These are phyloP conservation scores for Penicillium verhagenii DNA, from an alignment of 495 filamentous ascomycete species.

Conservation along the genomic window DNA sequence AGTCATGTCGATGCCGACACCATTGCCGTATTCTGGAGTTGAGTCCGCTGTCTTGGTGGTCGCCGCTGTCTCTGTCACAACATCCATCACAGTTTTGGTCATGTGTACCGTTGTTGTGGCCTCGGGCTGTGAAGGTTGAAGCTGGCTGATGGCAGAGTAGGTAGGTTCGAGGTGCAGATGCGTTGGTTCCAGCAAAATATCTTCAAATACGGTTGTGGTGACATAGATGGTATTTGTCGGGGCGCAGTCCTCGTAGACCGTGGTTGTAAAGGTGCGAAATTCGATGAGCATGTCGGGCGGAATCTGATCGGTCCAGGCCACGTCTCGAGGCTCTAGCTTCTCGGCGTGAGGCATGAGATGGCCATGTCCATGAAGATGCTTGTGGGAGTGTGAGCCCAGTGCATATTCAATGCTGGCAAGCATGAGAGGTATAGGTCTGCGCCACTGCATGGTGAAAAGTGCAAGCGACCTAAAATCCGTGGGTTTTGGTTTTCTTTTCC, in stretches of 20 bases:
- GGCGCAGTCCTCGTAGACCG: constrained; percentile 20
- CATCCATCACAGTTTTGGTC: constrained; percentile 11
- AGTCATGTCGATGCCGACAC: not conserved
- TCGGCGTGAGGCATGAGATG: constrained; percentile 12
- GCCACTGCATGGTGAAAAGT: constrained; percentile 22
- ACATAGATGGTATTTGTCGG: constrained; percentile 13
- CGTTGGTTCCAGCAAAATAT: not conserved
- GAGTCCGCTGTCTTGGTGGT: not conserved
- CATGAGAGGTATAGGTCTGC: constrained; percentile 20
- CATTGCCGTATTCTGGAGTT: not conserved
- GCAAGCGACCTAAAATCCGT: not conserved
- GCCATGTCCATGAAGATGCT: constrained; percentile 12
- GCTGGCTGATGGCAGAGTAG: not conserved
- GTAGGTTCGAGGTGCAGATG: not conserved
- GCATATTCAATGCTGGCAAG: constrained; percentile 19
- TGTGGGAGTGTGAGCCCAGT: constrained; percentile 23
- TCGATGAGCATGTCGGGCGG: constrained; percentile 20
- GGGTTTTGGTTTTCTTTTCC: too few species aligned
- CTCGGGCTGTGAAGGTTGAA: not conserved
- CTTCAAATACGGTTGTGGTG: constrained; percentile 12
- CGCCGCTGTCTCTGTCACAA: not conserved
- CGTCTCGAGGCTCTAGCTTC: constrained; percentile 2
- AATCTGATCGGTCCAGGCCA: constrained; percentile 4
- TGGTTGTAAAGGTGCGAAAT: constrained; percentile 27
- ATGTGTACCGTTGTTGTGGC: constrained; percentile 13